Percentiles rank a stretch among this genome's conserved stretches.
Conservation (phyloP, 169 alveolate species). For the Neospora caninum region DNA sequence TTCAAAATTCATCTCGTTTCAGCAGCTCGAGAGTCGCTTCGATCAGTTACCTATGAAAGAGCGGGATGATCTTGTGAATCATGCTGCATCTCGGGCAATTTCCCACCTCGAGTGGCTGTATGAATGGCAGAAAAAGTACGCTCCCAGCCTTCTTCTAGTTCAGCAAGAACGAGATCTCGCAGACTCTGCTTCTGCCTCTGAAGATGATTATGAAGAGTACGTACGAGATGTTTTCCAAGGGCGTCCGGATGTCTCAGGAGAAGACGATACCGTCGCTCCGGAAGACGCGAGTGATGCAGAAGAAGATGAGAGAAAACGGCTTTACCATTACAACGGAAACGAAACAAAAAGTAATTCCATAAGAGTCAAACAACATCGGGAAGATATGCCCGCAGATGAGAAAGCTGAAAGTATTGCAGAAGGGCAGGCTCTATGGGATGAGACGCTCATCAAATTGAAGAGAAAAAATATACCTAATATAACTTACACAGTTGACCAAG, state of each 20-base stretch:
- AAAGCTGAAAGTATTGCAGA: not conserved
- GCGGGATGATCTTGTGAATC: not conserved
- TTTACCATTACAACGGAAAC: too few species aligned
- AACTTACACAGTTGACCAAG: constrained; percentile 26
- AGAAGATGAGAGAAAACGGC: not conserved
- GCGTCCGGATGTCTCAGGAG: not conserved
- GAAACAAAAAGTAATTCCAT: too few species aligned
- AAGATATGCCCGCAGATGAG: not conserved
- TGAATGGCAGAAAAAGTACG: constrained; percentile 22
- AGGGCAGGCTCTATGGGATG: constrained; percentile 20
- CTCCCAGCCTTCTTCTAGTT: not conserved
- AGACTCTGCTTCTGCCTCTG: not conserved
- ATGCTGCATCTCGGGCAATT: not conserved
- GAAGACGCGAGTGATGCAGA: not conserved
- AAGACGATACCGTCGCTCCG: not conserved
- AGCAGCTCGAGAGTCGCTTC: constrained; percentile 8
- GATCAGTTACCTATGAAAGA: not conserved
- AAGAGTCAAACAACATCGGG: too few species aligned
- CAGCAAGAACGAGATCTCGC: not conserved
- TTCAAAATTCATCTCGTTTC: not conserved
- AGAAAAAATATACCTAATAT: constrained; percentile 55
- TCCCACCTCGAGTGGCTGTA: constrained; percentile 37
- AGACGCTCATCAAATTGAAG: not conserved
- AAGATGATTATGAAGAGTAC: not conserved
- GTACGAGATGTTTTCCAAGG: not conserved